Percentiles rank a stretch among this genome's conserved stretches.
phyloP scores from a whole-genome alignment of 2,329 filamentous ascomycete genomes.

The Malbranchea cinnamomea region DNA sequence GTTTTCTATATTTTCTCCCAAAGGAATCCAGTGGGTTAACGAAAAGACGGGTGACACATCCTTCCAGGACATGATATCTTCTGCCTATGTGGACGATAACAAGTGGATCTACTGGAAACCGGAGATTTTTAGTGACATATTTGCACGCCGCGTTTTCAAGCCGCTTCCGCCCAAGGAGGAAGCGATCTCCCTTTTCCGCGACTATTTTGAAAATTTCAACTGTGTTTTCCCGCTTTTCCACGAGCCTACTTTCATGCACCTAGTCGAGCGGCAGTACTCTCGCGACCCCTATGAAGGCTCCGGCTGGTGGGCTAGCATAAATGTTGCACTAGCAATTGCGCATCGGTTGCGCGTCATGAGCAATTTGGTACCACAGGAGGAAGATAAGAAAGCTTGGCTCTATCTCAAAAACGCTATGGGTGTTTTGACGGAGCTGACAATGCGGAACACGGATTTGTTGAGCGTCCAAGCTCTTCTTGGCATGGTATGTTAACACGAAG shows the following conservation, averaged over 20 bases:
- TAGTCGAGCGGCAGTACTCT: conserved; percentile 89
- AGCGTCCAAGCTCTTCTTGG: conserved; percentile 89
- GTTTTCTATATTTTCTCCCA: conserved; percentile 96
- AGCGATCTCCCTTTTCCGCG: conserved; percentile 71
- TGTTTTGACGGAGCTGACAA: conserved; percentile 79
- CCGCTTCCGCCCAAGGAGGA: conserved; percentile 75
- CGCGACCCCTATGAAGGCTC: conserved; percentile 84
- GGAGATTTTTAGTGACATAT: conserved; percentile 90
- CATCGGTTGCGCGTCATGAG: conserved; percentile 90
- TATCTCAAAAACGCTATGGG: conserved; percentile 95
- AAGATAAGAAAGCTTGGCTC: conserved; percentile 88
- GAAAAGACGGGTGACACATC: conserved; percentile 91
- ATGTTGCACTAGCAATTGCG: conserved; percentile 83
- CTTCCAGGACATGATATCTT: conserved; percentile 87
- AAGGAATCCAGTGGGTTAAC: conserved; percentile 97
- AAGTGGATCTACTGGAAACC: conserved; percentile 98
- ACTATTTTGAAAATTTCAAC: conserved; percentile 98
- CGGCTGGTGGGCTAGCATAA: conserved; percentile 97
- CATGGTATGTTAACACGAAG: conserved; percentile 43
- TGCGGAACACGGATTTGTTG: conserved; percentile 88
- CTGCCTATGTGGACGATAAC: conserved; percentile 80
- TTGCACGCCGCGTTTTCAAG: conserved; percentile 69
- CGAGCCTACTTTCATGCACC: conserved; percentile 94
- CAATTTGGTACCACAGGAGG: conserved; percentile 75
- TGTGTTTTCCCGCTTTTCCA: conserved; percentile 97